A percentile compares a stretch with the other conserved stretches of the same genome.
Evolutionary conservation across 2,329 filamentous ascomycete genomes (phyloP).

Genomic region (Fusarium concolor): DNA sequence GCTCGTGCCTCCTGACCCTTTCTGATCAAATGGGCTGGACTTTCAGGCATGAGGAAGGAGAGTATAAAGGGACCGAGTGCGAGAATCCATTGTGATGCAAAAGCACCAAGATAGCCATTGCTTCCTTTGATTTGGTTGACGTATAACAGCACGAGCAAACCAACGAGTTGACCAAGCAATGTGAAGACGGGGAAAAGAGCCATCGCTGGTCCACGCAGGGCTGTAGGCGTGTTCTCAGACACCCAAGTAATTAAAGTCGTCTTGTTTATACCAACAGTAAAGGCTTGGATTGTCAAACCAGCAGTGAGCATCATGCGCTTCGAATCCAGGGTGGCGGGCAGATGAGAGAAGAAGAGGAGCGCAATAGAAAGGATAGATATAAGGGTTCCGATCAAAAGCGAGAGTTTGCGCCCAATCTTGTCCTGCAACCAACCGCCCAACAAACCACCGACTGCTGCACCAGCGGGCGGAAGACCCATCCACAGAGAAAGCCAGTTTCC

Average conservation of each 20-base stretch:
- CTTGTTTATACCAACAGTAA: conserved; percentile 44
- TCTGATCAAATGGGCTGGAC: conserved; percentile 41
- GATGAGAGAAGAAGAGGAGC: conserved; percentile 47
- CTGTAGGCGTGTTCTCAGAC: conserved; percentile 46
- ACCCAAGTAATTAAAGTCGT: conserved; percentile 54
- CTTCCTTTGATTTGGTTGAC: conserved; percentile 37
- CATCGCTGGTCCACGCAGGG: conserved; percentile 45
- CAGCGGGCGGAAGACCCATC: conserved; percentile 40
- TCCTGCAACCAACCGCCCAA: conserved; percentile 48
- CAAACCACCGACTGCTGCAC: conserved; percentile 43
- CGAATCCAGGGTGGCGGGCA: not conserved
- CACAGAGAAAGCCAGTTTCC: conserved; percentile 47
- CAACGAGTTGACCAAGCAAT: conserved; percentile 45
- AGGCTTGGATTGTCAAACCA: conserved; percentile 45
- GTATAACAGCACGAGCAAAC: conserved; percentile 38
- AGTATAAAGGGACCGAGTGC: conserved; percentile 36
- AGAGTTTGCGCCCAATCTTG: conserved; percentile 41
- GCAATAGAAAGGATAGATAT: conserved; percentile 42
- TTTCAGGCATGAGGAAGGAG: conserved; percentile 46
- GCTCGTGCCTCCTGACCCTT: conserved; percentile 34
- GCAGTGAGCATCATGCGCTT: conserved; percentile 45
- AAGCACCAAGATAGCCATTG: conserved; percentile 41
- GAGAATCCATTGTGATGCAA: conserved; percentile 45
- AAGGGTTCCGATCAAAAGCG: conserved; percentile 42
- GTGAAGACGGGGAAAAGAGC: conserved; percentile 47